Conservation (phyloP, 2,329 filamentous ascomycete genomes). For the Paecilomyces niveus region DNA sequence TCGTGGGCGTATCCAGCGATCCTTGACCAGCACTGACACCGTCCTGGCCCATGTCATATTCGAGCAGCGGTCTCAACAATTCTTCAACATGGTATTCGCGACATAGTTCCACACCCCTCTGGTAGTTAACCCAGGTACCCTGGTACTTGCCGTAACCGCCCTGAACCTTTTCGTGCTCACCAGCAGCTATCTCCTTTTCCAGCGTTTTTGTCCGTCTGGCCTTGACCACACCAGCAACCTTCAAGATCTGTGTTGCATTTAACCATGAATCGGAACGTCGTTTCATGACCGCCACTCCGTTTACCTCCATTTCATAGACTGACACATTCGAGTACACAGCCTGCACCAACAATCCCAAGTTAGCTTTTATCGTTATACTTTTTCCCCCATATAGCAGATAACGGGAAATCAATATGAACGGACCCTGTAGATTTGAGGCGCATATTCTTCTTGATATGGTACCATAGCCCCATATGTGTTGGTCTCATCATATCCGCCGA, state of each 20-base stretch:
- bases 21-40: conserved; percentile 64
- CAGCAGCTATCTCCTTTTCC: conserved; percentile 94
- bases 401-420: conserved; percentile 3
- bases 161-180: conserved; percentile 97
- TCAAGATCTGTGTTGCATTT: conserved; percentile 96
- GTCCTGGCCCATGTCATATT: conserved; percentile 43
- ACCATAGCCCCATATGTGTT: conserved; percentile 33
- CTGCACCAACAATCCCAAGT: conserved; percentile 29
- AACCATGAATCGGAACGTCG: conserved; percentile 91
- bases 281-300: conserved; percentile 89
- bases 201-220: conserved; percentile 95
- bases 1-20: conserved; percentile 87
- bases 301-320: conserved; percentile 98
- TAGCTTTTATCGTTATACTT: background rate
- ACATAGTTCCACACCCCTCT: conserved; percentile 86
- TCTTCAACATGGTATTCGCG: conserved; percentile 57
- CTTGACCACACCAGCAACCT: conserved; percentile 95
- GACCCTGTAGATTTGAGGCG: conserved; percentile 44
- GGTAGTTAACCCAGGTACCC: conserved; percentile 96
- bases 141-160: conserved; percentile 98
- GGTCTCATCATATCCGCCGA: conserved; percentile 33
- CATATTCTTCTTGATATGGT: conserved; percentile 31
- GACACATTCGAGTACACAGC: conserved; percentile 93
- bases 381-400: too few species aligned
- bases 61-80: conserved; percentile 40